Base-by-base conservation (phyloP, 1,284 basidiomycete genomes). In the Porodaedalea pini region DNA sequence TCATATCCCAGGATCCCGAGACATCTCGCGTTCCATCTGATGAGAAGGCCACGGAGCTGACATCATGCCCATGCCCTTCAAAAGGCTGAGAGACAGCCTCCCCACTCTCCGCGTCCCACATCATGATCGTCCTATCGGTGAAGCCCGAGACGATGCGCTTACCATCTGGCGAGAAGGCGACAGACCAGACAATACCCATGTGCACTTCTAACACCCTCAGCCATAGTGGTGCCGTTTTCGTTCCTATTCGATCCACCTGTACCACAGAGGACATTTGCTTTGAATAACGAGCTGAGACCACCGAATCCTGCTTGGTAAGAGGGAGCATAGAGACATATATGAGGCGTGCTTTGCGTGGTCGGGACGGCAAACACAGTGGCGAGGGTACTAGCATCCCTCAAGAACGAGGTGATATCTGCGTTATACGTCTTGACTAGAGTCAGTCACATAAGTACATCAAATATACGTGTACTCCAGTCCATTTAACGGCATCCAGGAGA, bases 301-400 rank as follows among this genome's bases (percentile, higher is more conserved):
- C 32, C 17, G 55, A 57, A 19, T 36, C 48, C 58, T 56, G 5
- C 10, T 64, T 62, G 23, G 63, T 50, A 47, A 66, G 65, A 3
- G 58, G 58, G 6, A 67, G 19, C 27, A 64, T 64, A 36, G 65
- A 67, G 8, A 67, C 13, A 55, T 67, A 67, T 65, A 41, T 67
- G 66, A 3, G 66, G 64, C 3, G 53, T 54, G 41, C 62, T 57
- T 34, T 57, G 13, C 2, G 62, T 13, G 2, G 65, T 64, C 6
- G 60, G 51, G 3, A 25, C 37, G 15, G 40, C 57, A 54, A 57
- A 66, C 23, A 19, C 44, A n/a, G 25, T 51, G 7, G 63, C 43
- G 51, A 67, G 65, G 0, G 21, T 37, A 32, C 49, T 34, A 32
- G 49, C 49, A 13, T 51, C 49, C 21, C 32, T 19, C 13, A 51